Evolutionary conservation across 306 rosid genomes (phyloP).

Genomic region (Vigna mungo): DNA sequence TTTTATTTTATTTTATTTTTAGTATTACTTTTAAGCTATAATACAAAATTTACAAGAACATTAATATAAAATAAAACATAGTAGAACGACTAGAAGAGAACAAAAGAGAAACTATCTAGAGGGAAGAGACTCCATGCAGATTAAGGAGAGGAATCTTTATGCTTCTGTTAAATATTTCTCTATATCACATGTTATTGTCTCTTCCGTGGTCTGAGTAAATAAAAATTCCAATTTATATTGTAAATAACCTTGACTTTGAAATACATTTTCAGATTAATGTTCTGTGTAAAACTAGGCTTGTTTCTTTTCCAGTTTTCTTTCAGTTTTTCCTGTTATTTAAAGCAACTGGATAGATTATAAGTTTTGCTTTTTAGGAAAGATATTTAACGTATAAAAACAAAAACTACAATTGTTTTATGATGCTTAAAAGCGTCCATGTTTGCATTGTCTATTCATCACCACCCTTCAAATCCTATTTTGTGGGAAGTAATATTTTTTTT

Average conservation of each 20-base stretch:
- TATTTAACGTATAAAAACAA: not conserved
- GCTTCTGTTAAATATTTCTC: not conserved
- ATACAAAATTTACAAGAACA: too few relatives aligned
- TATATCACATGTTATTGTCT: not conserved
- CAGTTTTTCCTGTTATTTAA: not conserved
- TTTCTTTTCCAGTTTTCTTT: not conserved
- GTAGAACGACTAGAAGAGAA: too few relatives aligned
- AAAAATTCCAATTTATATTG: not conserved
- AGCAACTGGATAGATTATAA: not conserved
- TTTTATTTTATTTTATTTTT: too few relatives aligned
- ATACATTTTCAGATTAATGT: not conserved
- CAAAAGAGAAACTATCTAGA: too few relatives aligned
- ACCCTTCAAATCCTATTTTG: not conserved
- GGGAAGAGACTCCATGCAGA: too few relatives aligned
- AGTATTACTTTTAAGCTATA: too few relatives aligned
- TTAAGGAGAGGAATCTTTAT: too few relatives aligned
- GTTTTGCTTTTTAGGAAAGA: conserved; percentile 1
- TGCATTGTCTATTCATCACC: not conserved
- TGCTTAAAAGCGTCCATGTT: not conserved
- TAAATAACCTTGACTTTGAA: not conserved
- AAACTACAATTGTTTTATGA: not conserved
- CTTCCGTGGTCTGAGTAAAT: not conserved
- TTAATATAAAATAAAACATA: too few relatives aligned
- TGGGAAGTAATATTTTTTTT: not conserved
- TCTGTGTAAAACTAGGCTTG: not conserved